These are phyloP conservation scores for Eragrostis nindensis DNA, from an alignment of 176 grass and related monocot genomes.

Conservation along the genomic window DNA sequence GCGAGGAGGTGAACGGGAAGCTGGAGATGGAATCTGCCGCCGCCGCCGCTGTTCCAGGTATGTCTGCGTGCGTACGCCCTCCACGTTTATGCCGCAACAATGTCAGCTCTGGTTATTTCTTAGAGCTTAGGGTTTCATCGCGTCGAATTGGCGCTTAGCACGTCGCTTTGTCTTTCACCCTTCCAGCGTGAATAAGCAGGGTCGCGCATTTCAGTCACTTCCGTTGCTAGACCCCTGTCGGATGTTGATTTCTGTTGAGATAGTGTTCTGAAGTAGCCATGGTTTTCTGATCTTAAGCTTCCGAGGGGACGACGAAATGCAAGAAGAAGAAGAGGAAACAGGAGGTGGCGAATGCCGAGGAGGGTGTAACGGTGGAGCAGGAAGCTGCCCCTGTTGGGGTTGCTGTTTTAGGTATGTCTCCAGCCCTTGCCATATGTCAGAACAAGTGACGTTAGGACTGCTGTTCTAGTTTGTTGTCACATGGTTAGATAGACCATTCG, in stretches of 20 bases:
- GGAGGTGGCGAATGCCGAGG: neutral
- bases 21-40: neutral
- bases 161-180: constrained; percentile 8
- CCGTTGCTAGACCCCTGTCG: neutral
- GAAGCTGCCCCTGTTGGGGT: neutral
- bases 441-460: neutral
- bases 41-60: constrained; percentile 39
- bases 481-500: neutral
- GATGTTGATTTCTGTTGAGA: neutral
- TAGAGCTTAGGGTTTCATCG: constrained; percentile 22
- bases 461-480: constrained; percentile 11
- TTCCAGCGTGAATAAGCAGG: neutral
- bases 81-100: neutral
- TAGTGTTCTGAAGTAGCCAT: neutral
- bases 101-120: neutral
- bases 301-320: neutral
- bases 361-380: neutral
- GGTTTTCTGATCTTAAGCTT: neutral
- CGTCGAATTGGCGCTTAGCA: neutral
- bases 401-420: neutral
- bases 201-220: neutral
- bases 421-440: neutral
- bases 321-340: constrained; percentile 13
- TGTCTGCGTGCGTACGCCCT: neutral
- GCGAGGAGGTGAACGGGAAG: neutral